Base-by-base conservation (phyloP, 2,329 filamentous ascomycete genomes). In the Exophiala sp. region DNA sequence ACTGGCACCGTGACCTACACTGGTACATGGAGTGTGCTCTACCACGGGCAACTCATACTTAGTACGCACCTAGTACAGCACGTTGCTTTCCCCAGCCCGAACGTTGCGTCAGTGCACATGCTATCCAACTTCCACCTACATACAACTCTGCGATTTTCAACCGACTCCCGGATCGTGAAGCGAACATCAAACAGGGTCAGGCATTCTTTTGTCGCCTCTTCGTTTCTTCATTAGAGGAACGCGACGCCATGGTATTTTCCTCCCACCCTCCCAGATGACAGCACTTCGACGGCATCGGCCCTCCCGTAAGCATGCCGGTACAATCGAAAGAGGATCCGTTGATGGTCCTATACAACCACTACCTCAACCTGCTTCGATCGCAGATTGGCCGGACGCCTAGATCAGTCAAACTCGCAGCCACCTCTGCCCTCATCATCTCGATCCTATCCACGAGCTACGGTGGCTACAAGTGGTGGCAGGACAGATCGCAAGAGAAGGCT, bases 391-490 rank as follows among this genome's bases (percentile, higher is more conserved):
- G 73, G 51, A 85, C 85, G 2, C 85, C 88, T 2, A 82, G 78
- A 58, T 80, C 81, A 22, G 82, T 85, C 6, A 85, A 82, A 60
- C 76, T 95, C 13, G 72, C 94, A 44, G 86, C 86, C 19, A 87
- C 87, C 0, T 73, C 95, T 45, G 77, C 83, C 8, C 78, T 97
- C 23, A 74, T 85, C 7, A 71, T 89, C 22, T 85, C 88, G 42
- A 89, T 97, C 59, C 79, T 96, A 60, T 78, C 85, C 53, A 76
- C 84, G 39, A 84, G 83, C 48, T 89, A 88, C 71, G 89, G 89
- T 53, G 80, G 81, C n/a, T 81, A 84, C 52, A 80, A 80, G 54
- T 87, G 85, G 79, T 91, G 87, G 79, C 82, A 78, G 63, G 80
- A 77, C 50, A 77, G 81, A 53, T 80, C 80, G 42, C 82, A 82